Conservation (phyloP, 495 filamentous ascomycete genomes). For the Xylaria curta region DNA sequence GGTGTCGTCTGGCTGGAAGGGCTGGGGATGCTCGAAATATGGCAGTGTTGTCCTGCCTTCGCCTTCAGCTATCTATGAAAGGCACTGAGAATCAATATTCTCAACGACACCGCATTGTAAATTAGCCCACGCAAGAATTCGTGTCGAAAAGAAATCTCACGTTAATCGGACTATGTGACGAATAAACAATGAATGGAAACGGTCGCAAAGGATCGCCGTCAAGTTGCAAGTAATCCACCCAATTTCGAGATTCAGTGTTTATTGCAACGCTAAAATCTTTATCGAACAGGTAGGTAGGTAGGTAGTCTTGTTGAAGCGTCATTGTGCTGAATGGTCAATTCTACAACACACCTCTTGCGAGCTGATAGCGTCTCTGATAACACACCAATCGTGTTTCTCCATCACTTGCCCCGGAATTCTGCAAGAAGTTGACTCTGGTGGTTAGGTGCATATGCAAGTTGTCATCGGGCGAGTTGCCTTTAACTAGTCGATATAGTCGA, state of each 20-base stretch:
- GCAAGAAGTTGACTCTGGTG: constrained; percentile 13
- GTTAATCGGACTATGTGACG: constrained; percentile 6
- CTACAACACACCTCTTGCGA: neutral
- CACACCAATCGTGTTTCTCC: neutral
- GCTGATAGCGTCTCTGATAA: neutral
- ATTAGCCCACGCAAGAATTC: constrained; percentile 34
- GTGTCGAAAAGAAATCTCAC: constrained; percentile 5
- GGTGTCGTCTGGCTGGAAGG: constrained; percentile 32
- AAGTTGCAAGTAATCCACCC: neutral
- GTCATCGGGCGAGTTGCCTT: neutral
- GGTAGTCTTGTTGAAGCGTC: neutral
- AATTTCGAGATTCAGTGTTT: neutral
- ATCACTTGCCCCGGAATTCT: constrained; percentile 15
- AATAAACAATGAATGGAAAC: constrained; percentile 1
- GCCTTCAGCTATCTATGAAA: constrained; percentile 26
- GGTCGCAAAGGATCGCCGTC: neutral
- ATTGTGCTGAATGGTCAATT: neutral
- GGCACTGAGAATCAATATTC: constrained; percentile 27
- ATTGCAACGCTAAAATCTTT: neutral
- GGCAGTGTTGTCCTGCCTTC: constrained; percentile 34
- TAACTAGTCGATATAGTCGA: neutral
- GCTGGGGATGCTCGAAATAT: constrained; percentile 28
- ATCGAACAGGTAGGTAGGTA: no score
- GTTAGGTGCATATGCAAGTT: constrained; percentile 27
- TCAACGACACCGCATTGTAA: constrained; percentile 40